phyloP scores from a whole-genome alignment of 139 green algal genomes.

The Picochlorum sp. region DNA sequence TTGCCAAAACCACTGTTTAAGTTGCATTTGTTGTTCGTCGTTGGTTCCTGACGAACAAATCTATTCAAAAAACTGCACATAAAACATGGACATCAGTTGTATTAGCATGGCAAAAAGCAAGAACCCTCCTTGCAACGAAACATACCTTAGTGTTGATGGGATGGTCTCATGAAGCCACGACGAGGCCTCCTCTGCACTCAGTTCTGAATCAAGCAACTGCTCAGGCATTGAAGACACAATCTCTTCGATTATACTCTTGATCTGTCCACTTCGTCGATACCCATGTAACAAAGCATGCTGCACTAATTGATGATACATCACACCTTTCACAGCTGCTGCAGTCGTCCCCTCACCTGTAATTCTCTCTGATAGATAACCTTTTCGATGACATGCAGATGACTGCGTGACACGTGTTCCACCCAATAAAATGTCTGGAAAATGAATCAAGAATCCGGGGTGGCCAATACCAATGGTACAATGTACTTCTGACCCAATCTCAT shows the following conservation, averaged over 20 bases:
- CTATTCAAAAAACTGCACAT: not conserved
- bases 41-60: not conserved
- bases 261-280: conserved; percentile 1
- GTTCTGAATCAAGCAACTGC: conserved; percentile 50
- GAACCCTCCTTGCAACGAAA: not conserved
- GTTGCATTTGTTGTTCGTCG: not conserved
- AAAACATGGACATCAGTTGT: not conserved
- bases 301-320: conserved; percentile 19
- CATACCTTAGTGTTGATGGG: conserved; percentile 8
- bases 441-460: conserved; percentile 42
- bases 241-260: conserved; percentile 5
- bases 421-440: conserved; percentile 73
- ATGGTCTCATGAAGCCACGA: conserved; percentile 15
- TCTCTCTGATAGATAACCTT: not conserved
- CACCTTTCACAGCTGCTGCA: conserved; percentile 15
- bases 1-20: not conserved
- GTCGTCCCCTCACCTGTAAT: conserved; percentile 35
- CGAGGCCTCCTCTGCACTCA: conserved; percentile 37
- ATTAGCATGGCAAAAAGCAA: not conserved
- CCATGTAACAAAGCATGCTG: conserved; percentile 19
- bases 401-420: conserved; percentile 6
- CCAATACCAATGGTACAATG: not conserved
- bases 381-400: not conserved
- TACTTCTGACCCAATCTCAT: conserved; percentile 16
- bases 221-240: conserved; percentile 31